Conservation (phyloP, 2,329 filamentous ascomycete genomes). For the Aspergillus clavatus region DNA sequence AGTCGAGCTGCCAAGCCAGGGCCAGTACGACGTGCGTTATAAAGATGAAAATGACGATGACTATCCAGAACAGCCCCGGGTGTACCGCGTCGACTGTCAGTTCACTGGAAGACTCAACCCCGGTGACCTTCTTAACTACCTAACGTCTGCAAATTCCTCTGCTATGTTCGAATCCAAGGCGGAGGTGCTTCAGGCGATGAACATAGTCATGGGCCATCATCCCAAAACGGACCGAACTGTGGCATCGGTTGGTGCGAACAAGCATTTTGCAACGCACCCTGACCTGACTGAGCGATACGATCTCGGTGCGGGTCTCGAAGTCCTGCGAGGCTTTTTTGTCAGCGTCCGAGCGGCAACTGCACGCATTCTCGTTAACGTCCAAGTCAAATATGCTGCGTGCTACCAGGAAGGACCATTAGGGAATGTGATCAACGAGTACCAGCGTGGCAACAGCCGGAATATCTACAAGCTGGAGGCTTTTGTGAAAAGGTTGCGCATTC, state of each 20-base stretch:
- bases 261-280: constrained; percentile 45
- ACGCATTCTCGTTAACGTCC: constrained; percentile 58
- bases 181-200: constrained; percentile 54
- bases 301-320: constrained; percentile 51
- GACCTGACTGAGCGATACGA: constrained; percentile 29
- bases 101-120: constrained; percentile 33
- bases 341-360: constrained; percentile 57
- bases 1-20: constrained; percentile 20
- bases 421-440: constrained; percentile 33
- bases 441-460: constrained; percentile 17
- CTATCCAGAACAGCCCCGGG: constrained; percentile 26
- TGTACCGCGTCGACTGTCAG: constrained; percentile 34
- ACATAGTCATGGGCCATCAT: constrained; percentile 51
- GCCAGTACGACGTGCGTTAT: constrained; percentile 29
- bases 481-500: constrained; percentile 40
- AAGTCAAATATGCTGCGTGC: constrained; percentile 57
- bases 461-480: constrained; percentile 26
- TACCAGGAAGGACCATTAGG: constrained; percentile 46
- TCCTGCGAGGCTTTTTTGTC: constrained; percentile 58
- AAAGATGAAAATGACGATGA: constrained; percentile 34
- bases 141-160: constrained; percentile 33
- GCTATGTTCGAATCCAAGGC: constrained; percentile 42
- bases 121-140: constrained; percentile 43
- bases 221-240: constrained; percentile 41
- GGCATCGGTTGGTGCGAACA: constrained; percentile 50